Percentiles rank a stretch among this genome's conserved stretches.
Evolutionary conservation across 2,329 filamentous ascomycete genomes (phyloP).

Genomic region (Hymenoscyphus repandus): DNA sequence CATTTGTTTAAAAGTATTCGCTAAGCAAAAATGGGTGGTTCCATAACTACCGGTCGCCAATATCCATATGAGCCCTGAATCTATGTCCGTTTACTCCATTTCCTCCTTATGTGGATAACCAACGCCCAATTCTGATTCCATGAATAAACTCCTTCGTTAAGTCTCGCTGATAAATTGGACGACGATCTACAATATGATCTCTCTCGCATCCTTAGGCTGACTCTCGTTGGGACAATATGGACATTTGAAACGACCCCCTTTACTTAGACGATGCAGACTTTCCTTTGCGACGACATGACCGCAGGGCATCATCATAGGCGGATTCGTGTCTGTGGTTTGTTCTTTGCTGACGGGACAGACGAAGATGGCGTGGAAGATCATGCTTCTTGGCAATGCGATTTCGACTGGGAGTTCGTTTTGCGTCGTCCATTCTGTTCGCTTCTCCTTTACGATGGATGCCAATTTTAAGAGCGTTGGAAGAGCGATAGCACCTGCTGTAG

Average conservation of each 20-base stretch:
- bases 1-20: background rate
- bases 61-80: too few relatives aligned
- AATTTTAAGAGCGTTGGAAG: conserved; percentile 86
- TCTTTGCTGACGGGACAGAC: conserved; percentile 97
- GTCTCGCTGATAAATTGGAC: background rate
- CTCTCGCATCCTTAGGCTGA: conserved; percentile 62
- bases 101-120: background rate
- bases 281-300: conserved; percentile 90
- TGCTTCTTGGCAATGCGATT: conserved; percentile 52
- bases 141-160: background rate
- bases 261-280: conserved; percentile 72
- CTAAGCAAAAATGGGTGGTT: too few relatives aligned
- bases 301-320: conserved; percentile 94
- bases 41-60: too few relatives aligned
- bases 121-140: background rate
- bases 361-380: conserved; percentile 91
- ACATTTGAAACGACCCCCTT: conserved; percentile 82
- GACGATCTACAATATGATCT: conserved; percentile 27
- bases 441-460: conserved; percentile 78
- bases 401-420: conserved; percentile 83
- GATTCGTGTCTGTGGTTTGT: conserved; percentile 87
- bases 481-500: conserved; percentile 87
- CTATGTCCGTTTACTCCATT: background rate
- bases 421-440: conserved; percentile 92
- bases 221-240: conserved; percentile 92